These are phyloP conservation scores for Arachnomyces sp. DNA, from an alignment of 2,329 filamentous ascomycete species.

Conservation along the genomic window DNA sequence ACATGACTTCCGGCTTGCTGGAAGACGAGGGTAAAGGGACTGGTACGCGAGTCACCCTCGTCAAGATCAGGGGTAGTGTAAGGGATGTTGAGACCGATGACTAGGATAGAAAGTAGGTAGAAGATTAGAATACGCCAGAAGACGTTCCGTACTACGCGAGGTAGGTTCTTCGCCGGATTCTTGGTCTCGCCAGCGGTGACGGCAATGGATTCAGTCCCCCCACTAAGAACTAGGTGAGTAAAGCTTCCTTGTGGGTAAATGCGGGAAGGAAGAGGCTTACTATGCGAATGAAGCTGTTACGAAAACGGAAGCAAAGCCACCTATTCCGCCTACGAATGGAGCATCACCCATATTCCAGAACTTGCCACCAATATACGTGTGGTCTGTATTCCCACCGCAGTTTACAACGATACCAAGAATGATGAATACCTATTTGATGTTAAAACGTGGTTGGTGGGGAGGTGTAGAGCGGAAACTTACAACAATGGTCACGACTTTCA, in stretches of 20 bases:
- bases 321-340: constrained; percentile 57
- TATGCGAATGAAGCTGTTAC: constrained; percentile 55
- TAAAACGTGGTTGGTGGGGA: constrained; percentile 27
- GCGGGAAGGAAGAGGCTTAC: constrained; percentile 19
- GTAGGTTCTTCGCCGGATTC: constrained; percentile 52
- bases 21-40: constrained; percentile 55
- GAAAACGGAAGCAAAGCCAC: constrained; percentile 58
- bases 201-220: constrained; percentile 56
- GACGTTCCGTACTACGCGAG: constrained; percentile 56
- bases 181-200: constrained; percentile 60
- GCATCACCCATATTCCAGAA: constrained; percentile 53
- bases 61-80: constrained; percentile 44
- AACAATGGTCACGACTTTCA: constrained; percentile 35
- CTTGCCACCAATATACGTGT: constrained; percentile 50
- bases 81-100: constrained; percentile 53
- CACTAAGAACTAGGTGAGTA: constrained; percentile 23
- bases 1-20: constrained; percentile 47
- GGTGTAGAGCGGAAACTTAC: constrained; percentile 19
- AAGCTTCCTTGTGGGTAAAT: constrained; percentile 4
- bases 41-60: constrained; percentile 38
- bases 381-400: constrained; percentile 46
- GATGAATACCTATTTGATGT: constrained; percentile 46
- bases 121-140: constrained; percentile 56
- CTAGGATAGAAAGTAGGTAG: constrained; percentile 43
- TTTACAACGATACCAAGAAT: constrained; percentile 55